phyloP scores from a whole-genome alignment of 345 rosid species.

The Populus simonii region DNA sequence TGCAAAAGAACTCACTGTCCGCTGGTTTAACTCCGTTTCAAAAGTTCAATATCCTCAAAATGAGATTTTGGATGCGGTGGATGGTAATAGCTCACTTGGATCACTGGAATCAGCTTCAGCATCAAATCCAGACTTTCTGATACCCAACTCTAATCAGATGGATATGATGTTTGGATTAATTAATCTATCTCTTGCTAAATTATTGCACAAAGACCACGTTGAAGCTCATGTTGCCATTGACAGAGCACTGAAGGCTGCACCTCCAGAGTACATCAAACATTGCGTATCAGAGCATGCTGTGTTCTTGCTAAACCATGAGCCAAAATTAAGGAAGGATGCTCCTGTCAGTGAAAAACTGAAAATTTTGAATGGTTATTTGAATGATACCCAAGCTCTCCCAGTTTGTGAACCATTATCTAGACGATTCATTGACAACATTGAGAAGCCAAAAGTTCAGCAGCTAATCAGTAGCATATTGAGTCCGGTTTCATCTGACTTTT shows the following conservation, averaged over 20 bases:
- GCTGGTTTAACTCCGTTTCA: conserved; percentile 63
- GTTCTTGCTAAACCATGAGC: conserved; percentile 41
- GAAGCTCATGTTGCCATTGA: conserved; percentile 57
- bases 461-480: conserved; percentile 51
- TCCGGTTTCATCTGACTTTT: conserved; percentile 51
- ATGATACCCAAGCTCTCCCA: conserved; percentile 43
- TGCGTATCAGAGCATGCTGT: conserved; percentile 74
- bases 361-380: conserved; percentile 52
- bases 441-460: conserved; percentile 58
- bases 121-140: conserved; percentile 27
- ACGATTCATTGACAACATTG: conserved; percentile 51
- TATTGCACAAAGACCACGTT: conserved; percentile 50
- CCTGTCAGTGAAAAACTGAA: conserved; percentile 40
- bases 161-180: conserved; percentile 73
- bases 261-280: conserved; percentile 40
- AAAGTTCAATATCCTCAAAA: conserved; percentile 27
- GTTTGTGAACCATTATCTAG: conserved; percentile 56
- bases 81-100: conserved; percentile 16
- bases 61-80: conserved; percentile 24
- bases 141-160: conserved; percentile 25
- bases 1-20: conserved; percentile 57
- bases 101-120: conserved; percentile 26
- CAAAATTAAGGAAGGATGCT: conserved; percentile 33
- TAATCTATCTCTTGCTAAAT: conserved; percentile 61
- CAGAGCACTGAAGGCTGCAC: conserved; percentile 51